These are phyloP conservation scores for Diospyros lotus DNA, from an alignment of 148 eudicot genomes.

Conservation along the genomic window DNA sequence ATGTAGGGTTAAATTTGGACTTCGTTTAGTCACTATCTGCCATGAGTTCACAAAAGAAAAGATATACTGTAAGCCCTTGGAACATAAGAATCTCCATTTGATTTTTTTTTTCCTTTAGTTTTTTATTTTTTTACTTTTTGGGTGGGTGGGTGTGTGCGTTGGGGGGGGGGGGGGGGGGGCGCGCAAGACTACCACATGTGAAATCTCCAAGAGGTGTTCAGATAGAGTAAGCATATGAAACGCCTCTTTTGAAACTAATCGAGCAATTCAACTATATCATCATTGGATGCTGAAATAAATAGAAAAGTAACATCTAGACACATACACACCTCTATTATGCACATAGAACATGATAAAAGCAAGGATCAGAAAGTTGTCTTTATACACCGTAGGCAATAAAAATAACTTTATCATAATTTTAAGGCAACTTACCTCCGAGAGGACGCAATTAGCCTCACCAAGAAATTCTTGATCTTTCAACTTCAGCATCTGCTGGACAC, in stretches of 20 bases:
- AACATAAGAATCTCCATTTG: neutral
- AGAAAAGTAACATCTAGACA: no score
- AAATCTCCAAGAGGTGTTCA: neutral
- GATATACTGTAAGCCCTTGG: neutral
- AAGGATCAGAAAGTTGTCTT: no score
- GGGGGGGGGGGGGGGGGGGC: neutral
- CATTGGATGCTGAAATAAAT: no score
- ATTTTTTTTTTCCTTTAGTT: neutral
- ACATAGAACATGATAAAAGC: no score
- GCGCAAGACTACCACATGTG: neutral
- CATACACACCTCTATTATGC: no score
- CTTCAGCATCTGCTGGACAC: constrained; percentile 50
- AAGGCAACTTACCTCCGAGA: constrained; percentile 71
- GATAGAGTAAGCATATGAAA: no score
- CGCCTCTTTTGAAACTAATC: no score
- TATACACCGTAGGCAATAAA: neutral
- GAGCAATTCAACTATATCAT: no score
- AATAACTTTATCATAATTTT: neutral
- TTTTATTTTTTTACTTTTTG: neutral
- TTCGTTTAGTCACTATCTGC: constrained; percentile 75
- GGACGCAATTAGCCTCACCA: constrained; percentile 75
- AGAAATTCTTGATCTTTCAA: constrained; percentile 79
- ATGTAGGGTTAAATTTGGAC: constrained; percentile 54
- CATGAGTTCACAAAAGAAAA: constrained; percentile 17
- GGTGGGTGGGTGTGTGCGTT: no score